These are phyloP conservation scores for Zymoseptoria crescenta DNA, from an alignment of 2,329 filamentous ascomycete species.

Conservation along the genomic window DNA sequence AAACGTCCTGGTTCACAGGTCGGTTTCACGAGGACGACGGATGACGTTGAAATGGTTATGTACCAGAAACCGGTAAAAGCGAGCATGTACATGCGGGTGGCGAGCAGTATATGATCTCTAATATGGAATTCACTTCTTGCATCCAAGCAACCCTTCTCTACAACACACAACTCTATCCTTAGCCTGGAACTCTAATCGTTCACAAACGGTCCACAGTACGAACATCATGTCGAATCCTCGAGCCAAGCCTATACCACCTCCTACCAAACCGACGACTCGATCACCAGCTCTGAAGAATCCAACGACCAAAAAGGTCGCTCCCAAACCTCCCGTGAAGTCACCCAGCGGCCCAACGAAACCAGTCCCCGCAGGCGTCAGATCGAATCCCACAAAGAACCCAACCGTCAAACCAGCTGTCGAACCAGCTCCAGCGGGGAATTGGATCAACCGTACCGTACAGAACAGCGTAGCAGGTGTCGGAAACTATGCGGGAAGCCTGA, in stretches of 20 bases:
- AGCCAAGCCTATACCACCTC: slow-evolving; percentile 7
- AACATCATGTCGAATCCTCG: slow-evolving; percentile 9
- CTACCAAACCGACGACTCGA: background rate
- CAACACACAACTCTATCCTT: background rate
- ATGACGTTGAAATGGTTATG: background rate
- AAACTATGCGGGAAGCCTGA: slow-evolving; percentile 36
- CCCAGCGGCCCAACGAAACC: slow-evolving; percentile 7
- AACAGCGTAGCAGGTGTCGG: slow-evolving; percentile 37
- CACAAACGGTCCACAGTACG: background rate
- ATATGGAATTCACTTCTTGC: background rate
- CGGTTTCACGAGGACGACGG: background rate
- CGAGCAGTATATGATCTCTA: background rate
- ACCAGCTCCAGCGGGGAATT: slow-evolving; percentile 30
- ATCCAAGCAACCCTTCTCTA: background rate
- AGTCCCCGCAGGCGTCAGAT: slow-evolving; percentile 2
- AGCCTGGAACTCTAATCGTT: background rate
- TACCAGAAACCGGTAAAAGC: background rate
- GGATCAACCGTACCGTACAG: slow-evolving; percentile 40
- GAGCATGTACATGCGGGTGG: background rate
- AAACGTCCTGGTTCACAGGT: background rate
- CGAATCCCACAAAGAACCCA: slow-evolving; percentile 11
- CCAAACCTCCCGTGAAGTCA: slow-evolving; percentile 7
- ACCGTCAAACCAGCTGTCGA: slow-evolving; percentile 5
- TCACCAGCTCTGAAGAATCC: slow-evolving; percentile 6
- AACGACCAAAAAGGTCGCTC: slow-evolving; percentile 9